A percentile compares a stretch with the other conserved stretches of the same genome.
Evolutionary conservation across 1,284 basidiomycete genomes (phyloP).

Genomic region (Vanrija pseudolonga): DNA sequence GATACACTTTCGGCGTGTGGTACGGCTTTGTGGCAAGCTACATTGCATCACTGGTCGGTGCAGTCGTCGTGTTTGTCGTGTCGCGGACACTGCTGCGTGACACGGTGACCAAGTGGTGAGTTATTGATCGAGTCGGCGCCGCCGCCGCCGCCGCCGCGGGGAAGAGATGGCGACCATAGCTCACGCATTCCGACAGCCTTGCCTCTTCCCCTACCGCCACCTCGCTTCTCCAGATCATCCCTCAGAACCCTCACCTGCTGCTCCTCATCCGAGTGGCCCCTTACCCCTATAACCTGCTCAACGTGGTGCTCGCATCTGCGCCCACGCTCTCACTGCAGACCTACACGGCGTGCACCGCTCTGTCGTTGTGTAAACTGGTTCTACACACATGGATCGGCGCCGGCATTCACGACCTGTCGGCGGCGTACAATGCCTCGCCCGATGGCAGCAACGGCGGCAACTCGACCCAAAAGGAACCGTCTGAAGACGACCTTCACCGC

Average conservation of each 20-base stretch:
- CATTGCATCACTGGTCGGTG: slow-evolving; percentile 50
- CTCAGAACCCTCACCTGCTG: slow-evolving; percentile 49
- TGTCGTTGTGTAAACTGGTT: slow-evolving; percentile 53
- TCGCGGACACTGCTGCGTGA: slow-evolving; percentile 41
- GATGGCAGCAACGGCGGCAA: too few species aligned
- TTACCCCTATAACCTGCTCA: slow-evolving; percentile 55
- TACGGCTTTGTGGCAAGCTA: slow-evolving; percentile 54
- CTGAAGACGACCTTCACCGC: slow-evolving; percentile 15
- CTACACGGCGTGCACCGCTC: slow-evolving; percentile 52
- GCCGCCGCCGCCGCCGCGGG: too few species aligned
- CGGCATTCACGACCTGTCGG: slow-evolving; percentile 37
- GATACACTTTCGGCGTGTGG: slow-evolving; percentile 54
- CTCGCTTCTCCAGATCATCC: slow-evolving; percentile 41
- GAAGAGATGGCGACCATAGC: not conserved
- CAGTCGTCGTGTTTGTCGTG: slow-evolving; percentile 52
- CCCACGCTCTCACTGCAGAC: slow-evolving; percentile 50
- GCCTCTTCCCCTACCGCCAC: slow-evolving; percentile 38
- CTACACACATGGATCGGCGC: slow-evolving; percentile 43
- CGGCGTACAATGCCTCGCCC: slow-evolving; percentile 11
- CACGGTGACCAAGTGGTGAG: slow-evolving; percentile 38
- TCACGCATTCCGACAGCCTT: slow-evolving; percentile 21
- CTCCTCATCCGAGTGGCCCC: slow-evolving; percentile 54
- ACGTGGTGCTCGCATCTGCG: slow-evolving; percentile 54
- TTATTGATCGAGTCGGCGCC: not conserved
- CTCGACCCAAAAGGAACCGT: not conserved